Evolutionary conservation across 257 asterid genomes (phyloP), one percentile per base, ranked within the genome.

Genomic region (Prunella vulgaris): DNA sequence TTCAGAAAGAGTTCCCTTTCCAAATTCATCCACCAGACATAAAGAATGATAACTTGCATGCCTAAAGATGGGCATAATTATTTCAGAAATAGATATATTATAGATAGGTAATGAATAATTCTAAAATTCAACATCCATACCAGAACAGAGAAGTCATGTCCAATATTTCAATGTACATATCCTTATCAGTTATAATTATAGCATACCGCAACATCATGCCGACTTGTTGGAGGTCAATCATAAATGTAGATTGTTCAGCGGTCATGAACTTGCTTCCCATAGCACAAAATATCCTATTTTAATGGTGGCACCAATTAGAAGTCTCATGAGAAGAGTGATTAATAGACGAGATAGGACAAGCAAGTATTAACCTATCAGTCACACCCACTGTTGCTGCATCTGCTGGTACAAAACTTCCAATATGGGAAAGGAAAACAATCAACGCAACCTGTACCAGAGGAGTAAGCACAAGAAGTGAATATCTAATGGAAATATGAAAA

Each of bases 201-300:
- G 81, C 76, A 65, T 81, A 90, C 99, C 99, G 89, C 82, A 93
- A 80, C 96, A 93, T 93, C 80, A 86, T 83, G 66, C 97, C 95
- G 63, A 93, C 96, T 83, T 93, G 99, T 77, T 93, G 97, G 72
- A 93, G 95, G 82, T 93, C 99, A 83, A 88, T 93, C 99, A 93
- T 93, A 78, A 93, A 93, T 18, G 99, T 88, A 21, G 99, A 93
- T 69, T 93, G 97, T 77, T 90, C 99, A 70, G 95, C 96, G 21
- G 97, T 88, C 99, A 93, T 93, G 76, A 81, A 88, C 83, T 83
- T 93, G 86, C 96, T 88, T 49, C 96, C 99, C 80, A 77, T 88
- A 15, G 97, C 97, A 79, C 97, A 93, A 75, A 93, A 90, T 79
- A 93, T 93, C 92, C 99, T 93, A 79, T 64, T 57, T 75, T 56